Base-by-base conservation (phyloP, 768 basidiomycete species). In the Collybiopsis confluens region DNA sequence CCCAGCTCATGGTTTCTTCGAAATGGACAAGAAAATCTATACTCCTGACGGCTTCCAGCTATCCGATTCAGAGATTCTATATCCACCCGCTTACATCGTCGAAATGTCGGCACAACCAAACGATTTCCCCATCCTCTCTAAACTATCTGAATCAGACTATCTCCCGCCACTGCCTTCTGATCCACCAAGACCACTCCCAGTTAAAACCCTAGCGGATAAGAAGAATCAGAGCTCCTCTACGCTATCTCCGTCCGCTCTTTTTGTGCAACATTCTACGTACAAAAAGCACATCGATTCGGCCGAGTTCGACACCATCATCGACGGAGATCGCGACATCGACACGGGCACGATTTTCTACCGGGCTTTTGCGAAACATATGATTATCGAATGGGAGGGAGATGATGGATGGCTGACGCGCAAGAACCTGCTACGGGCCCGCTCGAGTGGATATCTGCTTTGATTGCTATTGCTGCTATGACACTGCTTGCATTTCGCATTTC, bases 401-500 rank as follows among this genome's bases (percentile, higher is more conserved):
- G 50, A 52, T 11, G 38, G 50, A n/a, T 52, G 50, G 50, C 21
- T 52, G 50, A 42, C 33, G 50, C 23, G 40, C 15, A 26, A 48
- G 2, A 35, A 48, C 7, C 23, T 37, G 7, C n/a, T n/a, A n/a
- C n/a, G n/a, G n/a, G n/a, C n/a, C n/a, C n/a, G n/a, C n/a, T n/a
- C n/a, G n/a, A n/a, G n/a, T n/a, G n/a, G n/a, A n/a, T 48, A 48
- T 27, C 6, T 37, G 20, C 45, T 30, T 18, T 46, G n/a, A 46
- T 24, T 15, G 24, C 13, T n/a, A 18, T n/a, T 15, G 18, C 10
- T 15, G 26, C 24, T 26, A n/a, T n/a, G n/a, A n/a, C n/a, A n/a
- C n/a, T n/a, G n/a, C n/a, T n/a, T n/a, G n/a, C n/a, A n/a, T n/a
- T n/a, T n/a, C n/a, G n/a, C n/a, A n/a, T n/a, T n/a, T n/a, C n/a